Evolutionary conservation across 2,329 filamentous ascomycete species (phyloP), one percentile per base, ranked within the genome.

Genomic region (Fusarium zealandicum): DNA sequence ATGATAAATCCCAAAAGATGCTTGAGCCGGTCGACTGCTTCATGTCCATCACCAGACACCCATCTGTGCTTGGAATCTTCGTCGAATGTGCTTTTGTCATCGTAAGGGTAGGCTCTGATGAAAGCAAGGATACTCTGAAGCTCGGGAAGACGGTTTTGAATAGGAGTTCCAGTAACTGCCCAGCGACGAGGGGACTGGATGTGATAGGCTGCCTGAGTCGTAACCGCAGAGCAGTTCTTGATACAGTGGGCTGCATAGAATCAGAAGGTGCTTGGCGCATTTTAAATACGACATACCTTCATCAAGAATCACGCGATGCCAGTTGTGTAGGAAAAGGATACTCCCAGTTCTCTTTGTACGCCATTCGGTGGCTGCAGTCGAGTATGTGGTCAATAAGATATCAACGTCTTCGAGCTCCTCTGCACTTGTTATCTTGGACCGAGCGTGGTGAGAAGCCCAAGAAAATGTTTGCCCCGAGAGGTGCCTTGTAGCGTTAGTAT

Each of bases 161-260:
- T 76, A 0, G 80, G 79, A 0, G 80, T 82, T 0, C 79, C 79
- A 0, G 77, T 81, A 0, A 82, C 72, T 1, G 74, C 76, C 80
- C 79, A 82, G 6, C 79, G 71, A 2, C 65, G 67, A 13, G 58
- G 54, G 0, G 74, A 67, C 0, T 74, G 54, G 1, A 82, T 16
- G 66, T 4, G 61, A 51, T 46, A 63, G 6, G 20, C 20, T 65
- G 4, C 20, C 41, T 4, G 59, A 61, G 30, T 44, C 54, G 2
- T 11, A 8, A 3, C 65, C 65, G 2, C 63, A 51, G 8, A 65
- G 59, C 61, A 64, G 9, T 0, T 0, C 1, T 3, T 11, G 40
- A 61, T 4, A 61, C 20, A 20, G 20, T 20, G 20, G 4, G 20
- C 20, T 20, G 39, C 12, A 6, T 36, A 18, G 2, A 11, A 9